Evolutionary conservation across 495 filamentous ascomycete genomes (phyloP).

Genomic region (Parmelia sp.): DNA sequence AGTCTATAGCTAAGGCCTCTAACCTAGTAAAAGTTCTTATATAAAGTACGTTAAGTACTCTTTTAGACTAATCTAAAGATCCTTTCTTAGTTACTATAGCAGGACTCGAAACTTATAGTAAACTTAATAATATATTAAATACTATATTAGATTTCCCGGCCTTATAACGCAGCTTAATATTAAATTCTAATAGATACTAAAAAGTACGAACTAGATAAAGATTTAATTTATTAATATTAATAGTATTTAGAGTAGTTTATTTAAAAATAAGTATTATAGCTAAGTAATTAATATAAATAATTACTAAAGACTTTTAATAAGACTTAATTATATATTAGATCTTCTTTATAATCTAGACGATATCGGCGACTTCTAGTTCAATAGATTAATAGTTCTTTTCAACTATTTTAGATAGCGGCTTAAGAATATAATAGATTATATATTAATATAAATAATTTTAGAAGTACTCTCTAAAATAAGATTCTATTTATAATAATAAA

Average conservation of each 20-base stretch:
- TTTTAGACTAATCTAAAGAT: background rate
- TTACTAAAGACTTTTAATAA: too few species aligned
- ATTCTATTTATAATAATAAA: background rate
- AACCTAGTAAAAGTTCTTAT: background rate
- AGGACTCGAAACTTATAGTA: background rate
- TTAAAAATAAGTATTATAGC: too few species aligned
- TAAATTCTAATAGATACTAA: slow-evolving; percentile 16
- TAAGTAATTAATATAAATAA: too few species aligned
- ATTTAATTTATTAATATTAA: too few species aligned
- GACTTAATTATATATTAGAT: background rate
- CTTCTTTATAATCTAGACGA: too few species aligned
- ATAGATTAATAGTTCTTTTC: too few species aligned
- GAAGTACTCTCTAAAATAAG: background rate
- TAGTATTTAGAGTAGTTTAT: too few species aligned
- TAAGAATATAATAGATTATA: too few species aligned
- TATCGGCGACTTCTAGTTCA: too few species aligned
- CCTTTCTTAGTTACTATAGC: too few species aligned
- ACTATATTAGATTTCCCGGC: background rate
- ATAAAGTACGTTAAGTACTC: background rate
- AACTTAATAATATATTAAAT: background rate
- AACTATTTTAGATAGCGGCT: too few species aligned
- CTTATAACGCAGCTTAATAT: slow-evolving; percentile 10
- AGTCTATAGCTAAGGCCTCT: background rate
- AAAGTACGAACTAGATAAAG: too few species aligned
- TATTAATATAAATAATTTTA: background rate